These are phyloP conservation scores for Geosmithia morbida DNA, from an alignment of 2,329 filamentous ascomycete species.

Conservation along the genomic window DNA sequence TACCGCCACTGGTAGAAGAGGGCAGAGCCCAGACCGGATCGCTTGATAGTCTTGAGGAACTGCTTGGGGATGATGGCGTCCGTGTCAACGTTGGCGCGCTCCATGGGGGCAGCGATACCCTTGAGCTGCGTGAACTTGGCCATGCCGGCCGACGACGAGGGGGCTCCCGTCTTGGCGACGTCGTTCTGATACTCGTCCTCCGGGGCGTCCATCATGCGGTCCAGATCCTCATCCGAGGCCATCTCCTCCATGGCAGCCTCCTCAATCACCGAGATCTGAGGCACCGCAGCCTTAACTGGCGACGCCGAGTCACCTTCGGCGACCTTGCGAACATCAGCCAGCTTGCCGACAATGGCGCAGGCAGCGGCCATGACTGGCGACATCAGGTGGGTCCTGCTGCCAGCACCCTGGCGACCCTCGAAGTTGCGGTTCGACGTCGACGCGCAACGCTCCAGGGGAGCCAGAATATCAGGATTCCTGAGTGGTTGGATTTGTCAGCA, in stretches of 20 bases:
- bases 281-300: slow-evolving; percentile 25
- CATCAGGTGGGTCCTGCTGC: slow-evolving; percentile 87
- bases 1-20: slow-evolving; percentile 80
- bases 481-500: neutral
- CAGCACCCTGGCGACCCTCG: slow-evolving; percentile 87
- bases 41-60: slow-evolving; percentile 98
- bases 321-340: slow-evolving; percentile 80
- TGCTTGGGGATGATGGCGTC: slow-evolving; percentile 99
- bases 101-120: slow-evolving; percentile 77
- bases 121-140: slow-evolving; percentile 73
- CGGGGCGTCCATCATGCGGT: slow-evolving; percentile 40
- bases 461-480: slow-evolving; percentile 86
- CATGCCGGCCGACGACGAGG: slow-evolving; percentile 45
- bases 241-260: slow-evolving; percentile 24
- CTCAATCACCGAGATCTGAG: slow-evolving; percentile 20
- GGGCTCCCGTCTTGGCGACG: slow-evolving; percentile 35
- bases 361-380: slow-evolving; percentile 95
- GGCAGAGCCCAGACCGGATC: slow-evolving; percentile 77
- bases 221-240: slow-evolving; percentile 26
- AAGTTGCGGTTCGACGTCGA: slow-evolving; percentile 97
- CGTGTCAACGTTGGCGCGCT: slow-evolving; percentile 89
- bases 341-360: slow-evolving; percentile 76
- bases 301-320: slow-evolving; percentile 31
- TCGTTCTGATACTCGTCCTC: slow-evolving; percentile 29
- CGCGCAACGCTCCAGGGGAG: slow-evolving; percentile 84